These are phyloP conservation scores for Fagopyrum esculentum DNA, from an alignment of 148 eudicot species.

Conservation along the genomic window DNA sequence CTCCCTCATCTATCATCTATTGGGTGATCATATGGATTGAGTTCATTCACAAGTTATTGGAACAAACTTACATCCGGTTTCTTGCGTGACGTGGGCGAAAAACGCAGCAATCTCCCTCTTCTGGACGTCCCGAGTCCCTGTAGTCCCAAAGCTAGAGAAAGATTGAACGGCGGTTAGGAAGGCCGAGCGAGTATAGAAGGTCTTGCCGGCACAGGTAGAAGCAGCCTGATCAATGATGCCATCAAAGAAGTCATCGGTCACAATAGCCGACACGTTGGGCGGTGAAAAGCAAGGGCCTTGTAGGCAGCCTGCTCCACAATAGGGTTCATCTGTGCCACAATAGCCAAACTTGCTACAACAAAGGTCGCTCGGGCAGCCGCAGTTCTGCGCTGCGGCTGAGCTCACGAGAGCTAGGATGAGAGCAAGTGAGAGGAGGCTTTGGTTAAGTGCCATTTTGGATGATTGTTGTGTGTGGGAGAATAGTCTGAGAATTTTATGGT, in stretches of 20 bases:
- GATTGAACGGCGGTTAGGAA: constrained; percentile 16
- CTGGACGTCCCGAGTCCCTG: constrained; percentile 18
- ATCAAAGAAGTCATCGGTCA: constrained; percentile 14
- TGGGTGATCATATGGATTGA: too few relatives aligned
- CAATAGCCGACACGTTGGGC: constrained; percentile 11
- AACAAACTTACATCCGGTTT: constrained; percentile 26
- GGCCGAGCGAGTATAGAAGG: constrained; percentile 14
- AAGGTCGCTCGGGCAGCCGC: constrained; percentile 6
- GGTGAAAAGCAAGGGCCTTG: constrained; percentile 3
- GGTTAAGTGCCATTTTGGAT: not conserved
- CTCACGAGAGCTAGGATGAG: not conserved
- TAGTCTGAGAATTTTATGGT: not conserved
- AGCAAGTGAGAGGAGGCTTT: not conserved
- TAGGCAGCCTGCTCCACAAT: constrained; percentile 15
- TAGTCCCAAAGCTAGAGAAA: constrained; percentile 22
- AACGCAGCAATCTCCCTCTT: constrained; percentile 30
- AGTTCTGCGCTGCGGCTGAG: constrained; percentile 9
- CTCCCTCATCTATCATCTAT: too few relatives aligned
- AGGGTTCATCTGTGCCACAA: constrained; percentile 10
- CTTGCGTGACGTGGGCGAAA: constrained; percentile 29
- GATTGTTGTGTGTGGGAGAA: not conserved
- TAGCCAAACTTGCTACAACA: constrained; percentile 15
- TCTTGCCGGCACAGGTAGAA: constrained; percentile 8
- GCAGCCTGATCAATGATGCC: not conserved
- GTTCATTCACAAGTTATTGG: too few relatives aligned